These are phyloP conservation scores for Dactylellina leptospora DNA, from an alignment of 2,329 filamentous ascomycete species.

Conservation along the genomic window DNA sequence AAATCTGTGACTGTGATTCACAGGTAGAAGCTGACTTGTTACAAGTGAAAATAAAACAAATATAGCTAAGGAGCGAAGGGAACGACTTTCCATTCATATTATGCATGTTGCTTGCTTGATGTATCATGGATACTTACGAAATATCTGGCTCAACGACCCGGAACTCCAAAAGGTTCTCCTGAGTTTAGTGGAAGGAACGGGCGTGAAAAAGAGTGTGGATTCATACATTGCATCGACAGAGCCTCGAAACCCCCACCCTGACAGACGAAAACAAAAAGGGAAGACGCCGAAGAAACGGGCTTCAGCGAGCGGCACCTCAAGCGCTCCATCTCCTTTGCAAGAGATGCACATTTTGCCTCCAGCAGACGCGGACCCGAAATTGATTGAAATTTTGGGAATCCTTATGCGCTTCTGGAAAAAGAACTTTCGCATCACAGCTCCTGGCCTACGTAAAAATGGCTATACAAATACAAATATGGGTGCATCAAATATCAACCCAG, in stretches of 20 bases:
- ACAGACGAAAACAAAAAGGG: slow-evolving; percentile 56
- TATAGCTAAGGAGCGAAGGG: slow-evolving; percentile 81
- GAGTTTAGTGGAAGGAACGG: slow-evolving; percentile 72
- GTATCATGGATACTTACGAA: slow-evolving; percentile 87
- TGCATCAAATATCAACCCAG: slow-evolving; percentile 1
- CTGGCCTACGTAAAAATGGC: slow-evolving; percentile 85
- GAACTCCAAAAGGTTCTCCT: slow-evolving; percentile 79
- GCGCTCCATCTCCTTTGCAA: slow-evolving; percentile 60
- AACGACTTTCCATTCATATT: slow-evolving; percentile 81
- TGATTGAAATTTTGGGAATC: slow-evolving; percentile 77
- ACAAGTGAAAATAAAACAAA: slow-evolving; percentile 75
- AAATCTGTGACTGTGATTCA: too few relatives aligned
- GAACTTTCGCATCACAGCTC: slow-evolving; percentile 77
- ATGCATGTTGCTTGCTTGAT: slow-evolving; percentile 87
- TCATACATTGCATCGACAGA: slow-evolving; percentile 66
- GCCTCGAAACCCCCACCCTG: slow-evolving; percentile 51
- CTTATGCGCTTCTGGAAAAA: slow-evolving; percentile 90
- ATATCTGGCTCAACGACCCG: slow-evolving; percentile 81
- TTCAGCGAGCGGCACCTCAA: slow-evolving; percentile 58
- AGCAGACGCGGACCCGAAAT: slow-evolving; percentile 62
- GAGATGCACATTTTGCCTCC: slow-evolving; percentile 86
- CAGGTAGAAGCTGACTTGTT: slow-evolving; percentile 66
- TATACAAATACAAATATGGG: slow-evolving; percentile 64
- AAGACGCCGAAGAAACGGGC: not conserved
- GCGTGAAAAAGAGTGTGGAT: slow-evolving; percentile 77